phyloP scores from a whole-genome alignment of 2,329 filamentous ascomycete species.

The Dendryphion nanum region DNA sequence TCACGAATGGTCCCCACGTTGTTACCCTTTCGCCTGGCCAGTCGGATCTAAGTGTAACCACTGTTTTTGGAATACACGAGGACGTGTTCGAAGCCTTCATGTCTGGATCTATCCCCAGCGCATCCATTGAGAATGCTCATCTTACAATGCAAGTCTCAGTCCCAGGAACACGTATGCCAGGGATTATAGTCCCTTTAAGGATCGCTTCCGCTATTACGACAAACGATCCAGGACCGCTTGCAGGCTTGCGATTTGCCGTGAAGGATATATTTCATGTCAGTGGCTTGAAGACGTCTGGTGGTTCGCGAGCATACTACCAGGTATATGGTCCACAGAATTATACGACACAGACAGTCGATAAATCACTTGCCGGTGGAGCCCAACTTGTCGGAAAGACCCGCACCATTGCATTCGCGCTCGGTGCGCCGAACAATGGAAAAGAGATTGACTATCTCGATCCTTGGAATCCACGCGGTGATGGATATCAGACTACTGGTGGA shows the following conservation, averaged over 20 bases:
- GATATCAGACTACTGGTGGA: constrained; percentile 10
- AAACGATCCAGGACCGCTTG: too few relatives aligned
- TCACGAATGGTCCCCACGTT: too few relatives aligned
- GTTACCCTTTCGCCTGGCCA: too few relatives aligned
- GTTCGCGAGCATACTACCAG: neutral
- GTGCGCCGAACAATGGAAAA: neutral
- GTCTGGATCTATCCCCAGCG: too few relatives aligned
- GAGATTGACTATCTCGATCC: constrained; percentile 6
- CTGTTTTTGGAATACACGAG: too few relatives aligned
- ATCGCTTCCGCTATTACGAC: too few relatives aligned
- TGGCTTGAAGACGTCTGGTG: neutral
- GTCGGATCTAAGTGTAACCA: too few relatives aligned
- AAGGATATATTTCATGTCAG: neutral
- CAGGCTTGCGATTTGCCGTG: neutral
- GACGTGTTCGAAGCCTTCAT: too few relatives aligned
- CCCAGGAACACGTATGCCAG: too few relatives aligned
- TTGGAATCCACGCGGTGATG: constrained; percentile 24
- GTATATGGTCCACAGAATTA: neutral
- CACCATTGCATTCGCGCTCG: neutral
- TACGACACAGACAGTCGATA: neutral
- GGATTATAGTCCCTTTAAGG: too few relatives aligned
- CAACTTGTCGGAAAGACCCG: neutral
- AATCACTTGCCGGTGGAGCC: neutral
- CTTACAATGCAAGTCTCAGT: too few relatives aligned
- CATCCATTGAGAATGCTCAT: too few relatives aligned